Evolutionary conservation across 331 rosid species (phyloP), one percentile per base, ranked within the genome.

Genomic region (Cydonia oblonga): DNA sequence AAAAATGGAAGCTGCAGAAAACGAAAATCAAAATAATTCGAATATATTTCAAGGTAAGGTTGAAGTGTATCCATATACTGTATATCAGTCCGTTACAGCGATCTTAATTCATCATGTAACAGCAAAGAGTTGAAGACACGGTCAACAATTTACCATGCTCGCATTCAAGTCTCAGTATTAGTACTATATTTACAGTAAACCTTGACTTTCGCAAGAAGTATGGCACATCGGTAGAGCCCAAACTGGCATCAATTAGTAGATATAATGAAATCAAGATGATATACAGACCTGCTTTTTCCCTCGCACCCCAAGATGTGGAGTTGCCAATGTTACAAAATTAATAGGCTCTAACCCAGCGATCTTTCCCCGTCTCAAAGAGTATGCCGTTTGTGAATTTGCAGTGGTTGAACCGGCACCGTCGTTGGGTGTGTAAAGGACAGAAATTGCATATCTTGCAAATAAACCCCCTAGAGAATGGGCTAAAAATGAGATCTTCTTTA

Each of bases 401-500:
- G 19, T 61, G 5, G 2, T 16, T 65, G 74, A 75, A 72, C 78
- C 72, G 40, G 51, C 72, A 68, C 56, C 73, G 79, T 84, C 88
- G 66, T 58, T 61, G 40, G 63, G 80, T 66, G 86, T 86, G 84
- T 86, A 89, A 68, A 91, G 97, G 71, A 86, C 90, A 60, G 90
- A 80, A 72, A 89, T 59, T 40, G 98, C 97, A 77, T 85, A 85
- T 93, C 98, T 87, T 70, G 98, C 91, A 81, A 93, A 82, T 89
- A 93, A 79, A 61, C 98, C 98, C 70, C 98, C 98, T 49, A 93
- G 86, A 81, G 98, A 93, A 85, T 93, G 98, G 42, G 96, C 92
- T 62, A 93, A 90, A 81, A 93, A 85, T 64, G 98, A 93, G 59
- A 93, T 93, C 82, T 74, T 86, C 86, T 89, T 93, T 70, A 91